Evolutionary conservation across 495 filamentous ascomycete genomes (phyloP).

Genomic region (Bathelium albidoporum): DNA sequence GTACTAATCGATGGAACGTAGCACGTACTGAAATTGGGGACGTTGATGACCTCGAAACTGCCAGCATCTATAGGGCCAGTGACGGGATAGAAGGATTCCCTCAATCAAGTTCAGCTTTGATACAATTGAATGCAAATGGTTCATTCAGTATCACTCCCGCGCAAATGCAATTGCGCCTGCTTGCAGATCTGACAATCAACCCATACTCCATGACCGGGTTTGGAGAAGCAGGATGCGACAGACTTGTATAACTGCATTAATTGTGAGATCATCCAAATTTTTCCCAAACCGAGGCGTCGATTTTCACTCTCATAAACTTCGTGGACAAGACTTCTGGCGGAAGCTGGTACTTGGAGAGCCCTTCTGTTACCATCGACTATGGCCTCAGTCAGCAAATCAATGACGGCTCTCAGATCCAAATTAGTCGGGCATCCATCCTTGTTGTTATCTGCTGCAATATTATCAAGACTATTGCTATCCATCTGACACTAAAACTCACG

Average conservation of each 20-base stretch:
- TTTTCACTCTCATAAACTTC: background rate
- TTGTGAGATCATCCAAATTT: background rate
- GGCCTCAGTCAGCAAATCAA: constrained; percentile 15
- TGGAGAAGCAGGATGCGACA: background rate
- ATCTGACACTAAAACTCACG: constrained; percentile 16
- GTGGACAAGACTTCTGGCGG: background rate
- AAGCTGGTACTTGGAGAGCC: background rate
- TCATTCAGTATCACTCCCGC: background rate
- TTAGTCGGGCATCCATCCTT: constrained; percentile 32
- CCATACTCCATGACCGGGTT: too few relatives aligned
- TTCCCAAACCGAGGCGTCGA: background rate
- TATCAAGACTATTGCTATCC: constrained; percentile 33
- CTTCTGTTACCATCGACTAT: constrained; percentile 9
- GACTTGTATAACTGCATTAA: background rate
- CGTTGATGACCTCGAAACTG: too few relatives aligned
- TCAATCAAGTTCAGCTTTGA: background rate
- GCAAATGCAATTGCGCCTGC: background rate
- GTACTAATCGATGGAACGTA: too few relatives aligned
- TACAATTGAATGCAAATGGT: background rate
- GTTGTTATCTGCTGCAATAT: constrained; percentile 32
- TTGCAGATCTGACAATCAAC: background rate
- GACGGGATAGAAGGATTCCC: background rate
- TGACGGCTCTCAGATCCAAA: constrained; percentile 37
- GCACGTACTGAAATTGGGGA: too few relatives aligned
- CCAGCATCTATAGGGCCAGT: background rate